Conservation (phyloP, 1,284 basidiomycete genomes). For the Pterulicium gracile region DNA sequence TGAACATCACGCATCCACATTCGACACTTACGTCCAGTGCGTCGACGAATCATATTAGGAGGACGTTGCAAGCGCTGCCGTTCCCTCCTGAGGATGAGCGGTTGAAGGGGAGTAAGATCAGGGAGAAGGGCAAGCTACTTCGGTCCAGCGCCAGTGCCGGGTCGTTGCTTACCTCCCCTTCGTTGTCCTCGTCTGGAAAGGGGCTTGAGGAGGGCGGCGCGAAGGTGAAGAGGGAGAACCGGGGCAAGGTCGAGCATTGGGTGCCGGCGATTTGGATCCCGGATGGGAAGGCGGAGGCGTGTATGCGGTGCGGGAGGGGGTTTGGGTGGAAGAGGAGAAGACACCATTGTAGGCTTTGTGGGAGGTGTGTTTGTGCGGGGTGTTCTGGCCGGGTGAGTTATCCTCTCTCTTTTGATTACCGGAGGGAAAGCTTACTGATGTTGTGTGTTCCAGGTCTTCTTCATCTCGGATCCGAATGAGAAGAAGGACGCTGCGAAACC, state of each 20-base stretch:
- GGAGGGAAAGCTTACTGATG: background rate
- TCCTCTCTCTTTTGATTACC: background rate
- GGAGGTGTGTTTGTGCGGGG: conserved; percentile 71
- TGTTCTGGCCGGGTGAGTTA: conserved; percentile 69
- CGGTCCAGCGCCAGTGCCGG: background rate
- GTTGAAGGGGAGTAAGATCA: conserved; percentile 12
- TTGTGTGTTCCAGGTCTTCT: conserved; percentile 51
- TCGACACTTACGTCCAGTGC: conserved; percentile 72
- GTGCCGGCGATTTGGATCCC: conserved; percentile 90
- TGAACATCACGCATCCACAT: conserved; percentile 60
- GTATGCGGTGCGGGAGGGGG: conserved; percentile 70
- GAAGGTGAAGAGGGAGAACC: conserved; percentile 22
- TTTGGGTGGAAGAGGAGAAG: conserved; percentile 79
- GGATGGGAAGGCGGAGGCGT: conserved; percentile 68
- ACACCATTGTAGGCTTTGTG: conserved; percentile 88
- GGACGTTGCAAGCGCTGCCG: conserved; percentile 62
- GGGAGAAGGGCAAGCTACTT: conserved; percentile 1
- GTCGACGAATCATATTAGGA: conserved; percentile 63
- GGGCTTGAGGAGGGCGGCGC: conserved; percentile 14
- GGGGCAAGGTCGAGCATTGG: conserved; percentile 73
- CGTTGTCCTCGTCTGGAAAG: conserved; percentile 5
- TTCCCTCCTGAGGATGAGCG: conserved; percentile 46
- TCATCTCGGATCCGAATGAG: conserved; percentile 47
- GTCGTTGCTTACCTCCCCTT: background rate
- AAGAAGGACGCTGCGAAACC: conserved; percentile 42